Evolutionary conservation across 306 rosid species (phyloP).

Genomic region (Chamaecrista fasciculata): DNA sequence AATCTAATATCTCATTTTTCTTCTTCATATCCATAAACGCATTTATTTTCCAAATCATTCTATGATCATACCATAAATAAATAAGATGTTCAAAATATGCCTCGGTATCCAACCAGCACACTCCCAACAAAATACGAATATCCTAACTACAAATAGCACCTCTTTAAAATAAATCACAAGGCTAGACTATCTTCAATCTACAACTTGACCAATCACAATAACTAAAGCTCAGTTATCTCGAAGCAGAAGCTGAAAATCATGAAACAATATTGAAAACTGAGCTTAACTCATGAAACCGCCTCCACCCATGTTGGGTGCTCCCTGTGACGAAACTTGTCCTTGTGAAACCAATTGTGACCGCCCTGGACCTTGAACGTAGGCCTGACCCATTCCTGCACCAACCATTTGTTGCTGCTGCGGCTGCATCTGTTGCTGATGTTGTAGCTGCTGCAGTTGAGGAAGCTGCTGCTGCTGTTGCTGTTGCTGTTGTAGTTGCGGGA

Average conservation of each 20-base stretch:
- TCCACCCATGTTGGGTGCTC: constrained; percentile 62
- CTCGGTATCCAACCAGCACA: background rate
- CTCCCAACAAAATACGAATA: background rate
- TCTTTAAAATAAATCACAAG: background rate
- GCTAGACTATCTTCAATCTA: background rate
- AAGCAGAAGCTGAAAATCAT: background rate
- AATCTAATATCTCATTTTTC: background rate
- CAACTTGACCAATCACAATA: background rate
- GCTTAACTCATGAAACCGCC: constrained; percentile 75
- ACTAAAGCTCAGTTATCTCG: background rate
- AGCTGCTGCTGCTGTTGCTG: constrained; percentile 27
- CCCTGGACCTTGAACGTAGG: constrained; percentile 79
- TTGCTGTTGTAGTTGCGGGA: constrained; percentile 41
- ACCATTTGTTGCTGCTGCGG: constrained; percentile 84
- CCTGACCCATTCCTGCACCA: constrained; percentile 71
- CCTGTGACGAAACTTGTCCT: constrained; percentile 82
- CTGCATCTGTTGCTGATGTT: constrained; percentile 54
- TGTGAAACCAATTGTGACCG: constrained; percentile 78
- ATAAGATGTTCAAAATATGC: background rate
- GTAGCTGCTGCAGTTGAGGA: constrained; percentile 52
- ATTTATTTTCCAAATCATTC: background rate
- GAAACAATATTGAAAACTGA: background rate
- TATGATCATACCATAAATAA: background rate
- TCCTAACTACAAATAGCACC: background rate
- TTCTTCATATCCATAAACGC: background rate